Evolutionary conservation across 306 rosid species (phyloP), one percentile per base, ranked within the genome.

Genomic region (Vigna reflexopilosa): DNA sequence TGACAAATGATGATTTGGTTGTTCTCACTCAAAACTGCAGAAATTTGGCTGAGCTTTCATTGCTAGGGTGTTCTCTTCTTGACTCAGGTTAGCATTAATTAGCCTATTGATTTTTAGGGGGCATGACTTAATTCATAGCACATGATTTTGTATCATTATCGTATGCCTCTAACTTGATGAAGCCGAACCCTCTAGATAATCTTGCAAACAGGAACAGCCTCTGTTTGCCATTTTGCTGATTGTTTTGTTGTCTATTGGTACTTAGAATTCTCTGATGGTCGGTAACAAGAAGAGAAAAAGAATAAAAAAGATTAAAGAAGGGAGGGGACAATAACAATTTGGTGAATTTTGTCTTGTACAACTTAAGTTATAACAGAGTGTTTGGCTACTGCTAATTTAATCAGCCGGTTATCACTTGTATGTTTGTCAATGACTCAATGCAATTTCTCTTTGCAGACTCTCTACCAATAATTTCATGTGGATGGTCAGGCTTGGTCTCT

Each of bases 401-500:
- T 67, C 69, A 57, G 77, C 67, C 6, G 40, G 47, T 52, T 13
- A 40, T 69, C 36, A 77, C 79, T 70, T 73, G 10, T 16, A 16
- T 36, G 26, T 40, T 79, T 76, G 45, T 67, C 64, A 30, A n/a
- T 45, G 16, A 66, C 67, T 67, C 64, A 30, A 15, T 45, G 16
- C 80, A 44, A 32, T 34, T 75, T 79, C 45, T 77, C 40, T 40
- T 82, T 85, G 73, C 93, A 93, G 96, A 86, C 80, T 87, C 96
- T 84, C 94, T 88, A 81, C 72, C 50, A 51, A 90, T 93, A 81
- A 93, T 93, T 72, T 88, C 93, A 28, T 72, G 6, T 24, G 98
- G 94, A 82, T 93, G 98, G 93, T 96, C 96, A 59, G 98, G 98
- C 79, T 91, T 93, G 86, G 77, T 85, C 78, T 90, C 94, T 79